These are phyloP conservation scores for Lycium ferocissimum DNA, from an alignment of 257 asterid genomes.

Conservation along the genomic window DNA sequence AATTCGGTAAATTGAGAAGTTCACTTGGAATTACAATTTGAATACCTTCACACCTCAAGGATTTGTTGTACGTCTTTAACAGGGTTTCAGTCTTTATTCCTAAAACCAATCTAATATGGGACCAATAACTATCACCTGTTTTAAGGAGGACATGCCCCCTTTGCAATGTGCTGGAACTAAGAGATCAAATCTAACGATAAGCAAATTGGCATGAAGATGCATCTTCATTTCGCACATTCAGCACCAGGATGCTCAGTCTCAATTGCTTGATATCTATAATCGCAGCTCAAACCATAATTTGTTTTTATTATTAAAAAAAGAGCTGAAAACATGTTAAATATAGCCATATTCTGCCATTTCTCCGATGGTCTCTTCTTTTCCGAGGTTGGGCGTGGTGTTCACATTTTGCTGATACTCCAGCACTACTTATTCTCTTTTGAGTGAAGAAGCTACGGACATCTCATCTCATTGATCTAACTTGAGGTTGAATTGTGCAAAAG, in stretches of 20 bases:
- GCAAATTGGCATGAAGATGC: slow-evolving; percentile 2
- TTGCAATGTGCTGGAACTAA: neutral
- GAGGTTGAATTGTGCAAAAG: neutral
- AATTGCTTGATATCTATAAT: slow-evolving; percentile 1
- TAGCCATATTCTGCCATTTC: neutral
- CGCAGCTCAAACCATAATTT: neutral
- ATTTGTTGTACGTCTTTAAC: slow-evolving; percentile 4
- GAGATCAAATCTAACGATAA: slow-evolving; percentile 1
- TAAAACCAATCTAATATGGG: slow-evolving; percentile 14
- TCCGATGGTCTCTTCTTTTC: slow-evolving; percentile 12
- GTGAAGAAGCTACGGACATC: neutral
- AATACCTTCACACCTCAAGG: neutral
- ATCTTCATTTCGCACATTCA: slow-evolving; percentile 21
- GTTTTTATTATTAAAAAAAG: neutral
- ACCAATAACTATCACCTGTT: slow-evolving; percentile 1
- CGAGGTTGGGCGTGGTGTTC: neutral
- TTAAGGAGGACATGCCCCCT: neutral
- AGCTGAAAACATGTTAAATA: slow-evolving; percentile 3
- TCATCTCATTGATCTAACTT: slow-evolving; percentile 1
- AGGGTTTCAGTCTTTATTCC: neutral
- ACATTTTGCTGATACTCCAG: neutral
- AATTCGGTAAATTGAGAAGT: slow-evolving; percentile 16
- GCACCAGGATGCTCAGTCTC: neutral
- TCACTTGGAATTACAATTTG: slow-evolving; percentile 2
- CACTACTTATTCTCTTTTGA: neutral